Evolutionary conservation across 441 rosid genomes (phyloP), one percentile per base, ranked within the genome.

Genomic region (Erodium trifolium): DNA sequence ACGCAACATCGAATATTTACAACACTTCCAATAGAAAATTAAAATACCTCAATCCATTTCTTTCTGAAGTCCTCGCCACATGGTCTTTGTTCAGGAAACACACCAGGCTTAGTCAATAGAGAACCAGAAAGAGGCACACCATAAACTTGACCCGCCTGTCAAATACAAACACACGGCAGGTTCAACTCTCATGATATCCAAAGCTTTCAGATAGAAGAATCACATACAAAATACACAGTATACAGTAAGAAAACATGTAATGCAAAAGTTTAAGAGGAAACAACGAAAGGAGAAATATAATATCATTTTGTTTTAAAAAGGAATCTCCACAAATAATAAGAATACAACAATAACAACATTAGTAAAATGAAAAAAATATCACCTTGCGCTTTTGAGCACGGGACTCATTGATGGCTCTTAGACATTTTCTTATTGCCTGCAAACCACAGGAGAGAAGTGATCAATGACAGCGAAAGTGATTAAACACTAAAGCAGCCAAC

Each of bases 321-420:
- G 16, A 49, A 49, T 14, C n/a, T 49, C 57, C 57, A 49, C 57
- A 43, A 74, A 17, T 23, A 66, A 39, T 51, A 69, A 63, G 14
- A 62, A 66, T 12, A 66, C 66, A 18, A 53, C 16, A 47, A 9
- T 41, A 63, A 34, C 41, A 66, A 29, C 11, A 49, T 8, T 41
- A 7, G 11, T 41, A 41, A 41, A 41, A 37, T 0, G 41, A 37
- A 37, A 41, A 72, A 37, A 3, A 5, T 23, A 55, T 59, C 75
- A 91, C 99, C 98, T 93, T 96, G 63, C 99, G 93, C 85, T 96
- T 96, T 79, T 87, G 92, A 35, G 96, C 91, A 66, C 97, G 96
- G 76, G 99, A 91, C 74, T 93, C 97, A 75, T 91, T 93, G 69
- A 93, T 93, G 71, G 97, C 98, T 84, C 99, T 88, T 31, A 81